Base-by-base conservation (phyloP, 257 asterid species). In the Ilex asprella region DNA sequence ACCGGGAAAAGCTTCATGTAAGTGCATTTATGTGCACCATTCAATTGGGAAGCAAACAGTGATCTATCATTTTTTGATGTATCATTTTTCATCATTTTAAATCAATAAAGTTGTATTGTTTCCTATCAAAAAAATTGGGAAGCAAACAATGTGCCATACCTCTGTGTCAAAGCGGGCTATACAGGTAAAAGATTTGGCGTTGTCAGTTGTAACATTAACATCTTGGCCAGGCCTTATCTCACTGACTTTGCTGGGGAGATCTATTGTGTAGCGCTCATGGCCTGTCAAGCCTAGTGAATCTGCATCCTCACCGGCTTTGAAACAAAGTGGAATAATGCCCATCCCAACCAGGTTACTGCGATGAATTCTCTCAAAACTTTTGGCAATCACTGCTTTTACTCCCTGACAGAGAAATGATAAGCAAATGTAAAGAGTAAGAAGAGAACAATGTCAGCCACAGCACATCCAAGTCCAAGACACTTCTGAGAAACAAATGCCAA, bases 281-380 rank as follows among this genome's bases (percentile, higher is more conserved):
- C 95, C 98, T 0, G 94, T 86, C 74, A 91, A 78, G 57, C 94
- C 90, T 16, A 91, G 81, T 0, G 88, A 64, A 6, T 91, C 98
- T 30, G 94, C 80, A 61, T 91, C 96, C 79, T 88, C 96, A 11
- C 96, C 92, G 35, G 86, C 30, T 81, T 84, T 86, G 82, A 91
- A 91, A 75, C 94, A 88, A 14, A 91, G 95, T 44, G 98, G 98
- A 72, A 91, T 56, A 9, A 88, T 86, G 68, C 98, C 98, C 98
- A 88, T 88, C 32, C 98, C 98, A 6, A 84, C 98, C 65, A 91
- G 82, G 78, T 91, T 91, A 67, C 98, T 91, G 46, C 98, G 94
- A 61, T 91, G 96, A 61, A 91, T 91, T 75, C 95, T 86, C 86
- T 91, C 98, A 60, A 84, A 91, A 65, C 96, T 91, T 67, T 88